Base-by-base conservation (phyloP, 208 protist species). In the Balamuthia mandrillaris region DNA sequence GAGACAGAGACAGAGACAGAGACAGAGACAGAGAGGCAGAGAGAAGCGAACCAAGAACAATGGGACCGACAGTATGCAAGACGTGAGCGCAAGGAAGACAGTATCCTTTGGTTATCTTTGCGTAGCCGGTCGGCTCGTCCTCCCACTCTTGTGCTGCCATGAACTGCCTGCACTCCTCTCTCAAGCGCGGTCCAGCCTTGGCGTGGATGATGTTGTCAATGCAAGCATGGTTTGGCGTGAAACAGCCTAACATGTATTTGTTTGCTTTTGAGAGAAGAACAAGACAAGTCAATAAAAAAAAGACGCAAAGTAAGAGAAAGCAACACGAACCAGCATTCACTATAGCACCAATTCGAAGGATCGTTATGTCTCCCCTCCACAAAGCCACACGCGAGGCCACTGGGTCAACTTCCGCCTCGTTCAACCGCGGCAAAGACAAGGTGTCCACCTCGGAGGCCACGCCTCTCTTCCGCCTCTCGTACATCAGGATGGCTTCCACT, bases 241-340 rank as follows among this genome's bases (percentile, higher is more conserved):
- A 72, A 41, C 63, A 72, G 37, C 63, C 63, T n/a, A n/a, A n/a
- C n/a, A n/a, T n/a, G n/a, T n/a, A n/a, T n/a, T n/a, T n/a, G n/a
- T n/a, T n/a, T n/a, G n/a, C n/a, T n/a, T n/a, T n/a, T n/a, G n/a
- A n/a, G n/a, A n/a, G n/a, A n/a, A n/a, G n/a, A n/a, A n/a, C n/a
- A n/a, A n/a, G n/a, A n/a, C n/a, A n/a, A n/a, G n/a, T n/a, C n/a
- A n/a, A n/a, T n/a, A n/a, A n/a, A n/a, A n/a, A n/a, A n/a, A n/a
- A n/a, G n/a, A n/a, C n/a, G n/a, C n/a, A n/a, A n/a, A n/a, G n/a
- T n/a, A n/a, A n/a, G n/a, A n/a, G n/a, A n/a, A n/a, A n/a, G n/a
- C n/a, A n/a, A n/a, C n/a, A n/a, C 63, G 89, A 92, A 21, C 90
- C 91, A 3, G 91, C 91, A 61, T 94, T 94, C 2, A 94, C 90